Base-by-base conservation (phyloP, 257 asterid genomes). In the Lavandula angustifolia region DNA sequence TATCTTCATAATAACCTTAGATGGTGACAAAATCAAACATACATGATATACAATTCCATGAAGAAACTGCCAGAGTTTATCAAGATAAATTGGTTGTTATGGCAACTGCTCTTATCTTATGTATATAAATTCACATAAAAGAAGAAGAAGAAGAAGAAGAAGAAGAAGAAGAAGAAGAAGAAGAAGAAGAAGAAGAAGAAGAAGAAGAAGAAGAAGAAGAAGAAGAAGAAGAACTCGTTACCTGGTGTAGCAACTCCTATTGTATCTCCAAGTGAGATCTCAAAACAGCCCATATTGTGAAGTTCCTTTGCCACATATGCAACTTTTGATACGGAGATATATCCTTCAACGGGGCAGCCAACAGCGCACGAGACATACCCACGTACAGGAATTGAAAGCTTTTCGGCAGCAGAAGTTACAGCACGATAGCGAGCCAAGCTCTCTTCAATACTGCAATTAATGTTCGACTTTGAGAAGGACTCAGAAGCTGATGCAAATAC, bases 401-500 rank as follows among this genome's bases (percentile, higher is more conserved):
- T 82, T 77, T 79, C 80, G 50, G 99, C 96, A 65, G 97, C 92
- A 67, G 81, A 76, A 66, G 78, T 81, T 62, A 92, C 98, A 29
- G 78, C 89, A 47, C 84, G 84, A 70, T 82, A 89, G 60, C 97
- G 96, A 67, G 72, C 73, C 66, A 94, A 83, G 75, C 99, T 90
- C 75, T 90, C 95, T 78, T 94, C 95, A 46, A 94, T 86, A 66
- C 87, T 79, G 82, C 99, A 94, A 73, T 94, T 94, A 18, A 90
- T 90, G 76, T 94, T 94, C 5, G 95, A 81, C 66, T 82, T 87
- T 55, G 97, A 90, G 73, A 94, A 94, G 12, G 97, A 85, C 82
- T 94, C 99, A 0, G 99, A 94, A 77, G 99, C 97, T 71, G 96
- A 91, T 64, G 96, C 99, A 75, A 94, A 94, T 52, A 90, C 81